Evolutionary conservation across 2,329 filamentous ascomycete species (phyloP).

Genomic region (Huntiella bhutanensis): DNA sequence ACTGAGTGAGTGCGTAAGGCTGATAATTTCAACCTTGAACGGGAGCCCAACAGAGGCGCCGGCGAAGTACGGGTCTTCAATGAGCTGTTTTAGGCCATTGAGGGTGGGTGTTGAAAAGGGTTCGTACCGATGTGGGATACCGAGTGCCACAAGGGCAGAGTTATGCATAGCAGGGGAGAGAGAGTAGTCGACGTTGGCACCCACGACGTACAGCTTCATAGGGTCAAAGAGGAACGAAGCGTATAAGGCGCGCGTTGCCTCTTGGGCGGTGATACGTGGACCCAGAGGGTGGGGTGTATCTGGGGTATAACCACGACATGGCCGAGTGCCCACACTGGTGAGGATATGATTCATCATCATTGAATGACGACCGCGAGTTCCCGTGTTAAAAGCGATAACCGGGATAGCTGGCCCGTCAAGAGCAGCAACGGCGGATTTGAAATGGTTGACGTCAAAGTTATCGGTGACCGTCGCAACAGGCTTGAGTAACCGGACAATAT

Average conservation of each 20-base stretch:
- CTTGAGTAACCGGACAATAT: constrained; percentile 30
- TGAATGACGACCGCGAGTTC: constrained; percentile 41
- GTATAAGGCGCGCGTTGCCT: constrained; percentile 47
- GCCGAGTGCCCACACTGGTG: constrained; percentile 5
- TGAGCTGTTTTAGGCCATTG: constrained; percentile 42
- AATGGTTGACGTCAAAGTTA: constrained; percentile 38
- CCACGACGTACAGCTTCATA: constrained; percentile 56
- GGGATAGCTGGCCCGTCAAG: constrained; percentile 28
- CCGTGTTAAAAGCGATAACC: constrained; percentile 46
- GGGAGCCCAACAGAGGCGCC: constrained; percentile 54
- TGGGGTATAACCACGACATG: constrained; percentile 18
- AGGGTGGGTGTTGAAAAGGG: constrained; percentile 44
- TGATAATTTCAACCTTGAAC: constrained; percentile 57
- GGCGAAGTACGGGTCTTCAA: constrained; percentile 48
- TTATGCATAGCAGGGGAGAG: constrained; percentile 65
- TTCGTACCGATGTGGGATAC: constrained; percentile 49
- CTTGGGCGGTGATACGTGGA: constrained; percentile 33
- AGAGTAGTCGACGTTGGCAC: constrained; percentile 53
- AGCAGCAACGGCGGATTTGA: constrained; percentile 30
- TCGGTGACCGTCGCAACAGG: constrained; percentile 38
- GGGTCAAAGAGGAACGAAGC: constrained; percentile 47
- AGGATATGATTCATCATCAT: constrained; percentile 47
- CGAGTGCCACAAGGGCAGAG: constrained; percentile 45
- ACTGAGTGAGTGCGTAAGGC: constrained; percentile 48
- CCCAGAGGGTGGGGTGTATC: constrained; percentile 5